Evolutionary conservation across 352 stramenopile genomes (phyloP).

Genomic region (Lagenidium giganteum): DNA sequence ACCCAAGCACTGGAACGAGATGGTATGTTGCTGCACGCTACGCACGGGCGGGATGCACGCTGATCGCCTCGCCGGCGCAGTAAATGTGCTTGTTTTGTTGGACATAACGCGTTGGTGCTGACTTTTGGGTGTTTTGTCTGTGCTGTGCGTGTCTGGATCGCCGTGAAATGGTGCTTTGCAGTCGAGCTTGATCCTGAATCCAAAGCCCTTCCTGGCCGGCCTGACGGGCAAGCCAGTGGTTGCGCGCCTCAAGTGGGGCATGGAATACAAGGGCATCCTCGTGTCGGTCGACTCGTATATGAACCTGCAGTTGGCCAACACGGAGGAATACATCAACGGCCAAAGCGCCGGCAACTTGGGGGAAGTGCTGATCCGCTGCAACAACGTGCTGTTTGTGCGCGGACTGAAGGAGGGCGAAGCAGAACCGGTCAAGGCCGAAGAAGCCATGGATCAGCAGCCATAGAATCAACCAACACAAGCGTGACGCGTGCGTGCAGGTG

Average conservation of each 20-base stretch:
- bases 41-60: no score
- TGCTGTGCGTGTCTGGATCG: no score
- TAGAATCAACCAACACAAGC: no score
- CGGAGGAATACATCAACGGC: constrained; percentile 96
- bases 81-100: no score
- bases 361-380: constrained; percentile 98
- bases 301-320: constrained; percentile 96
- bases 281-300: constrained; percentile 97
- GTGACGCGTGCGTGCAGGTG: no score
- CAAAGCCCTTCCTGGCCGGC: constrained; percentile 93
- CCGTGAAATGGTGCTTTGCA: no score
- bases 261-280: constrained; percentile 96
- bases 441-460: no score
- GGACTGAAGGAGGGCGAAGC: constrained; percentile 64
- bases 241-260: constrained; percentile 98
- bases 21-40: no score
- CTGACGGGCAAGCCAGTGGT: constrained; percentile 94
- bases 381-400: constrained; percentile 98
- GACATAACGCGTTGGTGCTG: no score
- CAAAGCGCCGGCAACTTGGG: constrained; percentile 93
- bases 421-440: no score
- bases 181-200: constrained; percentile 87
- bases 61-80: no score
- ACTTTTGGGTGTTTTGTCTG: constrained; percentile 11
- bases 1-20: no score